phyloP scores from a whole-genome alignment of 306 rosid genomes.

The Inga laurina region DNA sequence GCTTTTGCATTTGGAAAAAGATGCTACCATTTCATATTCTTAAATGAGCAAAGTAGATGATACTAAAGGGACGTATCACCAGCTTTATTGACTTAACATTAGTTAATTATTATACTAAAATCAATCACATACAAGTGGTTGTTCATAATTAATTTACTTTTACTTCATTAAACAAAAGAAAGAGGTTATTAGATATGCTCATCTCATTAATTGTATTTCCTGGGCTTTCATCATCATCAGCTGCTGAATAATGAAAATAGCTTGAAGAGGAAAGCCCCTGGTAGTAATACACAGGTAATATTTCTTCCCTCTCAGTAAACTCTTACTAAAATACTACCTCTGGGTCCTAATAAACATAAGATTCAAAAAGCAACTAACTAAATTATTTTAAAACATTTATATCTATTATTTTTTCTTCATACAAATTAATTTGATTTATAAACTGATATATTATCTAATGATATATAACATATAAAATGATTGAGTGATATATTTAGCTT shows the following conservation, averaged over 20 bases:
- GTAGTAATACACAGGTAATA: conserved; percentile 49
- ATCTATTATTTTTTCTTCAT: no score
- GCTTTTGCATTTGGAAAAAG: conserved; percentile 33
- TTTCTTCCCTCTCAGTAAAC: neutral
- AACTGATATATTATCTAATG: no score
- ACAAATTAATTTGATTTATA: no score
- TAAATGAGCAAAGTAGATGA: conserved; percentile 24
- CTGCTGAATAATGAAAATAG: conserved; percentile 77
- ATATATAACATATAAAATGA: no score
- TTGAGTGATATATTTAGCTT: no score
- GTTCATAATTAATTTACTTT: neutral
- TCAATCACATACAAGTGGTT: neutral
- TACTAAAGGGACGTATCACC: conserved; percentile 29
- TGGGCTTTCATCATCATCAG: neutral
- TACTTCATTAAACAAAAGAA: neutral
- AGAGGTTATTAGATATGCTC: neutral
- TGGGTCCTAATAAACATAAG: no score
- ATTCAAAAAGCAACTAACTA: no score
- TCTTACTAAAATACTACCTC: neutral
- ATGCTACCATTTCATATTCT: conserved; percentile 3
- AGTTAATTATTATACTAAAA: conserved; percentile 5
- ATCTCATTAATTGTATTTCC: conserved; percentile 8
- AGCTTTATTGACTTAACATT: conserved; percentile 25
- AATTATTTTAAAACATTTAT: no score
- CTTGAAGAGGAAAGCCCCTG: conserved; percentile 74